phyloP scores from a whole-genome alignment of 164 flowering plant species.

The Chimonanthus salicifolius region DNA sequence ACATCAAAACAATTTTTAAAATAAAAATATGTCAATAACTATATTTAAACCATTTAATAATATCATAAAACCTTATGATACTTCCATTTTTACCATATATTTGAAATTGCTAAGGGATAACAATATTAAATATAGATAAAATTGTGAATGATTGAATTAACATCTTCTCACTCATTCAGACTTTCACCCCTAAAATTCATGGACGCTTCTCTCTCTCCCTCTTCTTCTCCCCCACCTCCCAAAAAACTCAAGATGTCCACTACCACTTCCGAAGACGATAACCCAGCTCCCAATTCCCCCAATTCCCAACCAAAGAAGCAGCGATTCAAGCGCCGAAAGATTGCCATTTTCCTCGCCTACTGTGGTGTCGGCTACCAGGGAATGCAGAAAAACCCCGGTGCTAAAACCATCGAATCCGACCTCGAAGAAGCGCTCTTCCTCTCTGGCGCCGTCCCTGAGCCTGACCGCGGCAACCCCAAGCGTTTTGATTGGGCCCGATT shows the following conservation, averaged over 20 bases:
- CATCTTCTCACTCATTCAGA: not conserved
- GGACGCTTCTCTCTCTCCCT: not conserved
- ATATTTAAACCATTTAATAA: too few relatives aligned
- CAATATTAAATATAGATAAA: too few relatives aligned
- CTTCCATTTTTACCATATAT: too few relatives aligned
- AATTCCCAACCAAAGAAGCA: conserved; percentile 11
- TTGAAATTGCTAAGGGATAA: too few relatives aligned
- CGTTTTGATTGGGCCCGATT: conserved; percentile 84
- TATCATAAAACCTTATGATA: too few relatives aligned
- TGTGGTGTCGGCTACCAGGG: conserved; percentile 96
- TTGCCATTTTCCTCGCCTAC: conserved; percentile 90
- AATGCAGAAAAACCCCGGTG: conserved; percentile 97
- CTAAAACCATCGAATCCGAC: conserved; percentile 94
- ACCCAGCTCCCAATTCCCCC: conserved; percentile 16
- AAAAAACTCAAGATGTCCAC: conserved; percentile 75
- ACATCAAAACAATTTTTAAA: too few relatives aligned
- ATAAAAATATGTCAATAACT: too few relatives aligned
- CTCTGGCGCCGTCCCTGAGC: conserved; percentile 73
- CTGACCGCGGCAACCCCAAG: conserved; percentile 53
- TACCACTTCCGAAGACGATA: conserved; percentile 45
- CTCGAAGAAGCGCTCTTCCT: conserved; percentile 84
- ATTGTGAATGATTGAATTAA: too few relatives aligned
- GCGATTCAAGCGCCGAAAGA: conserved; percentile 79
- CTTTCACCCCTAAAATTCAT: not conserved
- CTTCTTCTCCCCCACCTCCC: conserved; percentile 12